These are phyloP conservation scores for Pseudoturritis turrita DNA, from an alignment of 345 rosid species.

Conservation along the genomic window DNA sequence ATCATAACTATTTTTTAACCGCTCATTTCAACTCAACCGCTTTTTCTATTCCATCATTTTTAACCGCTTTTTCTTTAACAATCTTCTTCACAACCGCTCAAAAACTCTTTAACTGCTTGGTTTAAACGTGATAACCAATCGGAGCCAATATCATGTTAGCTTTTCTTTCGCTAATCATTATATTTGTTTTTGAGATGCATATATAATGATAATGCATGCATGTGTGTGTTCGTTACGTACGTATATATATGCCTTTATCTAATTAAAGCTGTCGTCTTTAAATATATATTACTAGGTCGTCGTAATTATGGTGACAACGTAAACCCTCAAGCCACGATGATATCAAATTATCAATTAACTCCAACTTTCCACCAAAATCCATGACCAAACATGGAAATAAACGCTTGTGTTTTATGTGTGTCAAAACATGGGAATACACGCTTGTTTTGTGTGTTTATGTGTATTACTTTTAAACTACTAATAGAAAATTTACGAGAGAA, in stretches of 20 bases:
- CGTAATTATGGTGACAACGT: slow-evolving; percentile 30
- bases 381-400: neutral
- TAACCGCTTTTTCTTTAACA: too few species aligned
- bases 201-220: slow-evolving; percentile 26
- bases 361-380: neutral
- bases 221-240: slow-evolving; percentile 20
- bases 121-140: too few species aligned
- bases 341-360: slow-evolving; percentile 1
- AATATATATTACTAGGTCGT: slow-evolving; percentile 15
- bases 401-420: neutral
- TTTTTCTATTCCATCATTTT: too few species aligned
- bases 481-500: neutral
- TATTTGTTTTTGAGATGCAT: neutral
- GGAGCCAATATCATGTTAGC: slow-evolving; percentile 1
- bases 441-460: neutral
- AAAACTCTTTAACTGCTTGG: too few species aligned
- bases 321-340: slow-evolving; percentile 25
- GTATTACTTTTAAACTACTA: neutral
- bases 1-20: too few species aligned
- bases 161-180: slow-evolving; percentile 2
- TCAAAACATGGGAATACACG: neutral
- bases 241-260: neutral
- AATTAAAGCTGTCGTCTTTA: slow-evolving; percentile 14
- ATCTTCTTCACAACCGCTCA: too few species aligned
- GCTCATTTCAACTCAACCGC: too few species aligned